Evolutionary conservation across 2,329 filamentous ascomycete genomes (phyloP), one percentile per base, ranked within the genome.

Genomic region (Microthyrium microscopicum): DNA sequence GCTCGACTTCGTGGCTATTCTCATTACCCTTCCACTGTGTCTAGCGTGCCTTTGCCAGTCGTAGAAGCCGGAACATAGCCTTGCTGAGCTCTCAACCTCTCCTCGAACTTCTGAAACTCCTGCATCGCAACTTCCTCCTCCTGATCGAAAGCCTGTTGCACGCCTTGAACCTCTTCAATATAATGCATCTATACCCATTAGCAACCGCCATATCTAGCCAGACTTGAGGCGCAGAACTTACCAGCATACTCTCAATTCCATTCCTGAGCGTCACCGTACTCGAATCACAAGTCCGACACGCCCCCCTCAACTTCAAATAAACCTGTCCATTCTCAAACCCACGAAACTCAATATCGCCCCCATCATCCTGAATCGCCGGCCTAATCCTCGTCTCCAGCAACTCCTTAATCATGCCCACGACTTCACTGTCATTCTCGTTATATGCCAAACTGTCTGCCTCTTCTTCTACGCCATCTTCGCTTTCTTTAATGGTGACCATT

Each of bases 351-450:
- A 98, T 95, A 53, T 98, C 89, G 29, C 89, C 89, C 30, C 89
- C 89, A 45, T 98, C 89, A 53, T 95, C 89, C 55, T 95, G 89
- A 41, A 98, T 98, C 1, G 87, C 81, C 1, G 89, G 89, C 27
- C 89, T 70, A 49, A 98, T 93, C 40, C 89, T 69, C 18, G 89
- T 98, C 57, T 98, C 89, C 22, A 98, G 65, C 20, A 98, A 62
- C 59, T 98, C 89, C 61, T 95, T 93, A 59, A 98, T 95, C 89
- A 95, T 95, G 38, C 83, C 79, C 6, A 98, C 78, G 8, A 94
- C 82, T 57, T 98, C 89, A 43, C 76, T 77, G 52, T 98, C 89
- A 41, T 91, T 77, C 51, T 93, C 84, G 46, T 87, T 75, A 54
- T 87, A 93, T 16, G 71, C 71, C 33, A 93, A 61, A 39, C 72